phyloP scores from a whole-genome alignment of 2,329 filamentous ascomycete genomes.

The Fusarium aywerte region DNA sequence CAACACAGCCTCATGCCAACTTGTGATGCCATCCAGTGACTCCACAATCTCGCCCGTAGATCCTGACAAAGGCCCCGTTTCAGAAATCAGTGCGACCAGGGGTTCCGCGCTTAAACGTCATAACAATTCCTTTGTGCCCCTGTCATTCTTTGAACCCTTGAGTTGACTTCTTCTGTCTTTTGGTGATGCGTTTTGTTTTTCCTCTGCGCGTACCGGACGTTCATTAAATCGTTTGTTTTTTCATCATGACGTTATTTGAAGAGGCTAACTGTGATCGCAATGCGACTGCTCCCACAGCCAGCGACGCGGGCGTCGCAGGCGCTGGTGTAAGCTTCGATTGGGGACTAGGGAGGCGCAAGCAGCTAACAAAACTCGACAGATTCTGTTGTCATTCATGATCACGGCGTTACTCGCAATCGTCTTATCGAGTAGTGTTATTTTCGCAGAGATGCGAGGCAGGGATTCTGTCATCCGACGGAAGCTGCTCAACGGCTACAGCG shows the following conservation, averaged over 20 bases:
- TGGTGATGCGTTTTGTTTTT: constrained; percentile 26
- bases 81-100: constrained; percentile 37
- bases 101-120: constrained; percentile 48
- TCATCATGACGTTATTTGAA: constrained; percentile 67
- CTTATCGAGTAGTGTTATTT: constrained; percentile 66
- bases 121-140: constrained; percentile 32
- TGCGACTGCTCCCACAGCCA: constrained; percentile 49
- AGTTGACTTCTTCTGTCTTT: constrained; percentile 4
- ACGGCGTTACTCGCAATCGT: constrained; percentile 68
- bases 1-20: constrained; percentile 42
- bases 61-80: constrained; percentile 41
- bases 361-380: constrained; percentile 33
- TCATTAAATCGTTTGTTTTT: constrained; percentile 1
- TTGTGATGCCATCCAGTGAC: constrained; percentile 39
- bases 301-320: constrained; percentile 68
- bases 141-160: constrained; percentile 27
- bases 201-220: constrained; percentile 1
- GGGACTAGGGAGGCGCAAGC: background rate
- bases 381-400: constrained; percentile 72
- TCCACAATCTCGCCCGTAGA: constrained; percentile 27
- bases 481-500: constrained; percentile 71
- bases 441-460: constrained; percentile 62
- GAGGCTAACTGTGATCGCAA: constrained; percentile 72
- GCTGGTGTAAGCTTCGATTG: constrained; percentile 59
- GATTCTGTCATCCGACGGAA: constrained; percentile 68